Base-by-base conservation (phyloP, 108 stramenopile genomes). In the Stephanodiscus triporus region DNA sequence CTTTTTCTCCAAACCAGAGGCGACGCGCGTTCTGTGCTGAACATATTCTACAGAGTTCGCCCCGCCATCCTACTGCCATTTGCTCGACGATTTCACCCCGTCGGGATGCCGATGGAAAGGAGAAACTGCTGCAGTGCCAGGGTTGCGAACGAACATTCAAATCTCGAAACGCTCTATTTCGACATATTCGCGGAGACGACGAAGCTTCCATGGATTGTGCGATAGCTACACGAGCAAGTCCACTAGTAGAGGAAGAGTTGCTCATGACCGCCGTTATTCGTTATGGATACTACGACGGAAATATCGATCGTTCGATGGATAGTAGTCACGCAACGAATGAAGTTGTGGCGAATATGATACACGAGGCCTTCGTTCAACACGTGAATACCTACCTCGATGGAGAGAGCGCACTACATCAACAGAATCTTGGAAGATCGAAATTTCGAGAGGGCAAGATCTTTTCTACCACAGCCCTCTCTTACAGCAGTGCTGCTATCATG, bases 111-210 rank as follows among this genome's bases (percentile, higher is more conserved):
- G n/a, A n/a, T n/a, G n/a, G n/a, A n/a, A n/a, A 61, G n/a, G 60
- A 42, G 30, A 61, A 61, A 19, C 60, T 42, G 2, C 60, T 37
- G 16, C 58, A 53, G 34, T 87, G 86, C 53, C 54, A 78, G 60
- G 70, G 69, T 20, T 91, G 91, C 77, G 32, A 63, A 40, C 42
- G 47, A 56, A 40, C 59, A 24, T 93, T 89, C 65, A 59, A 48
- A 8, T 84, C 87, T 37, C 82, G 89, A 34, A 93, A 90, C 73
- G 88, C 83, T 16, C 67, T 93, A 10, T 93, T 93, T 89, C 83
- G 86, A 17, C 91, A 93, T 68, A 72, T 90, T 8, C 82, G 87
- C 23, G 73, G 71, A 43, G 76, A 72, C 32, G 68, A 81, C 34
- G 73, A 67, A 4, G 63, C 34, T 24, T 32, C 36, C 22, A 17